A percentile compares a stretch with the other conserved stretches of the same genome.
phyloP scores from a whole-genome alignment of 2,329 filamentous ascomycete genomes.

The Claviceps pazoutovae region DNA sequence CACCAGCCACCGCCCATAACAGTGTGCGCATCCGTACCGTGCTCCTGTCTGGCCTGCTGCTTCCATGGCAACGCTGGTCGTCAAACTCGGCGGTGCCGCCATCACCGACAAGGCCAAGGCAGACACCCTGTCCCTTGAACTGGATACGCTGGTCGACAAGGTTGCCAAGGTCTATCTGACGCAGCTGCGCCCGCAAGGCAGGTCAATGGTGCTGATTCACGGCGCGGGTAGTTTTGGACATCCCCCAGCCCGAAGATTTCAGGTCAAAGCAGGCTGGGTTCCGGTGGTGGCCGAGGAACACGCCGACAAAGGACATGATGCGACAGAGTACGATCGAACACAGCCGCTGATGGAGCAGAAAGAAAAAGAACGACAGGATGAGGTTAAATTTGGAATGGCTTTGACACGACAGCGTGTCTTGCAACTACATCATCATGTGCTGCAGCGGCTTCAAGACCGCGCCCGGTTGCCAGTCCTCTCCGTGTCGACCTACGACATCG shows the following conservation, averaged over 20 bases:
- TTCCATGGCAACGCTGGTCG: constrained; percentile 1
- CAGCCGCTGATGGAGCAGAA: background rate
- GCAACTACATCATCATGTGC: constrained; percentile 1
- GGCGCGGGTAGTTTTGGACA: constrained; percentile 4
- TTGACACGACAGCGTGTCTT: constrained; percentile 1
- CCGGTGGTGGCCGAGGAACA: background rate
- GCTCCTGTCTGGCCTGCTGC: background rate
- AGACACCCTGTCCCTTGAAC: background rate
- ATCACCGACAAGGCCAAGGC: constrained; percentile 3
- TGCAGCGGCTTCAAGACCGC: background rate
- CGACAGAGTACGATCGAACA: background rate
- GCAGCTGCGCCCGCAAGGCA: background rate
- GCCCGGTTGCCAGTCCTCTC: constrained; percentile 1
- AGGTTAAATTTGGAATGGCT: constrained; percentile 2
- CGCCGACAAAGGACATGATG: background rate
- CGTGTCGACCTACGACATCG: constrained; percentile 3
- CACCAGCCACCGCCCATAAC: too few species aligned
- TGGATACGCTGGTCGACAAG: background rate
- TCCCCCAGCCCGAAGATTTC: background rate
- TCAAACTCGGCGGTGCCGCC: constrained; percentile 4
- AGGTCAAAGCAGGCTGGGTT: constrained; percentile 1
- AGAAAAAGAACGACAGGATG: background rate
- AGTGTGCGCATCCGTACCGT: background rate
- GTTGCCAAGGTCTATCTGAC: background rate
- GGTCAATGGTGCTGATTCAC: background rate